phyloP scores from a whole-genome alignment of 768 basidiomycete genomes.

The Tubosaeta brunneosetosa region DNA sequence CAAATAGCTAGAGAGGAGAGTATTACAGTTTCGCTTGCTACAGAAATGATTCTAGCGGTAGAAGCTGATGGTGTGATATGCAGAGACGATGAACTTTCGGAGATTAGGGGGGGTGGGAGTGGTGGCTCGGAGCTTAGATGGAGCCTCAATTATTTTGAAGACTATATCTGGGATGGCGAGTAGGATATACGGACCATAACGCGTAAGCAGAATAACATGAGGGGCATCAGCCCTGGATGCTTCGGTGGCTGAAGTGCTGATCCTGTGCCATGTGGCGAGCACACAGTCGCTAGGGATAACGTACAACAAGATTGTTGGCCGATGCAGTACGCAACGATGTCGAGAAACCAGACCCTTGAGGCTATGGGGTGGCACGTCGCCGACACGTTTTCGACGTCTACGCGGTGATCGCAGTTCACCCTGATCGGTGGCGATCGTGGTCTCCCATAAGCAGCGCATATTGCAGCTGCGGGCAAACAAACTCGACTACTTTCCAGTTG shows the following conservation, averaged over 20 bases:
- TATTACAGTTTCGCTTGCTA: conserved; percentile 66
- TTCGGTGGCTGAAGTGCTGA: not conserved
- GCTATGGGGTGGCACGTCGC: conserved; percentile 7
- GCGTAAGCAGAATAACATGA: not conserved
- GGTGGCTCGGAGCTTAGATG: conserved; percentile 65
- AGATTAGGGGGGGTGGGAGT: conserved; percentile 36
- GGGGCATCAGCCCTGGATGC: not conserved
- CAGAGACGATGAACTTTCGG: conserved; percentile 59
- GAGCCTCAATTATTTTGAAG: conserved; percentile 63
- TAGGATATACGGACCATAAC: not conserved
- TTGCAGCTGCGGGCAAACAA: too few relatives aligned
- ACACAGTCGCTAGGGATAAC: not conserved
- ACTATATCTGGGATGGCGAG: conserved; percentile 76
- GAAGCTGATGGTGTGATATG: conserved; percentile 69
- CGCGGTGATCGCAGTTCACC: conserved; percentile 9
- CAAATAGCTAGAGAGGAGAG: conserved; percentile 70
- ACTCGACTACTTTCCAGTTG: not conserved
- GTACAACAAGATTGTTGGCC: conserved; percentile 1
- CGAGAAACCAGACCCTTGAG: conserved; percentile 11
- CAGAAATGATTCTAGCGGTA: conserved; percentile 72
- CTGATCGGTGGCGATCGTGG: conserved; percentile 22
- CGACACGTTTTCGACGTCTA: conserved; percentile 31
- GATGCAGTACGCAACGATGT: not conserved
- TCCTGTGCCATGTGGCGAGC: conserved; percentile 4
- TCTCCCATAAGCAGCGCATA: not conserved